Evolutionary conservation across 2,329 filamentous ascomycete species (phyloP), one percentile per base, ranked within the genome.

Genomic region (Pseudopyrenochaeta lycopersici): DNA sequence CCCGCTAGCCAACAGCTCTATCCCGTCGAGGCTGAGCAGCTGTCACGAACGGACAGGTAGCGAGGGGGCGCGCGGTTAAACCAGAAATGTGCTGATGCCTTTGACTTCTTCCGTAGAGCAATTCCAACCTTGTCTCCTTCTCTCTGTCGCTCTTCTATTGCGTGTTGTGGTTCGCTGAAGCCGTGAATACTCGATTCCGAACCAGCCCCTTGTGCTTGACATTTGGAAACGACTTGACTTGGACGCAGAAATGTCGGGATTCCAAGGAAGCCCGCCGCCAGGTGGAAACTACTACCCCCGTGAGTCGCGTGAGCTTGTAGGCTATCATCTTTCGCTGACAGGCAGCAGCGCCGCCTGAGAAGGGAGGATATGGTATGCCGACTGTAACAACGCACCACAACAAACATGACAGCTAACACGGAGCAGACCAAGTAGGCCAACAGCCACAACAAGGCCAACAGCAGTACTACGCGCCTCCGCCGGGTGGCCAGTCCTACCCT

Each of bases 381-480:
- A 31, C 6, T 10, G 35, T 41, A 46, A 38, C 41, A 41, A 6
- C 29, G 30, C 23, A 30, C 21, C 11, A 20, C 31, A 15, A 40
- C 29, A 33, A 49, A 40, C 27, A 21, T 40, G 31, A 29, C 3
- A 40, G n/a, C 56, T 62, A 38, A 67, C 40, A 52, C 27, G 31
- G 5, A 9, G 9, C 23, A 36, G 17, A 14, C 40, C n/a, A 29
- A 27, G 20, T 33, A 71, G 65, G 70, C 33, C 60, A 60, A 29
- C 42, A 46, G 21, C 60, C 51, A 31, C 65, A 67, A 17, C 70
- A 68, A 46, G 59, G 58, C 18, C 68, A 73, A 53, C 72, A 75
- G 55, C 72, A 76, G 46, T 73, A 73, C 60, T 78, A 74, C 52
- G 62, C 75, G 18, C 75, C 76, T 49, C 77, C 77, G 17, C 62